These are phyloP conservation scores for Didymella exigua DNA, from an alignment of 2,329 filamentous ascomycete species.

Conservation along the genomic window DNA sequence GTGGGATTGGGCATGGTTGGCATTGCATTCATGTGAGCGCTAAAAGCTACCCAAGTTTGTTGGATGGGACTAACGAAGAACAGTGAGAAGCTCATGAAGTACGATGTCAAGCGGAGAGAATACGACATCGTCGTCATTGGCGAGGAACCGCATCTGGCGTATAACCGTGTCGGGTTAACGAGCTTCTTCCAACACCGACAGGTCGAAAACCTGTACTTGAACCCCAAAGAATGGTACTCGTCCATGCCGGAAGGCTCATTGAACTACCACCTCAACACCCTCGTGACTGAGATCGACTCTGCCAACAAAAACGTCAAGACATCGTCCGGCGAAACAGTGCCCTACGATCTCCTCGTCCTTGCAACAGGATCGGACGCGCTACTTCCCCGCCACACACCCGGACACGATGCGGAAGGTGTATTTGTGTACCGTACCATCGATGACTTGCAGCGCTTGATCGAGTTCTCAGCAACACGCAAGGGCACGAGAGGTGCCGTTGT, in stretches of 20 bases:
- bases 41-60: neutral
- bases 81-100: slow-evolving; percentile 87
- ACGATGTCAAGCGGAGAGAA: slow-evolving; percentile 74
- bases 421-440: slow-evolving; percentile 90
- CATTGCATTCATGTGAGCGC: slow-evolving; percentile 82
- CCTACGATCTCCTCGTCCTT: slow-evolving; percentile 81
- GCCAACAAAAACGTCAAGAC: slow-evolving; percentile 70
- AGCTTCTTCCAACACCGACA: slow-evolving; percentile 86
- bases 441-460: slow-evolving; percentile 77
- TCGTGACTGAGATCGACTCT: slow-evolving; percentile 70
- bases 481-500: slow-evolving; percentile 77
- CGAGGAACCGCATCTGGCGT: slow-evolving; percentile 85
- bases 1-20: slow-evolving; percentile 93
- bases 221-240: slow-evolving; percentile 81
- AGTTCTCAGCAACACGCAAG: slow-evolving; percentile 69
- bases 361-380: slow-evolving; percentile 87
- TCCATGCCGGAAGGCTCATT: slow-evolving; percentile 70
- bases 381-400: slow-evolving; percentile 73
- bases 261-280: slow-evolving; percentile 76
- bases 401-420: slow-evolving; percentile 78
- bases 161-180: slow-evolving; percentile 88
- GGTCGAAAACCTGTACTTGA: slow-evolving; percentile 87
- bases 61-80: neutral
- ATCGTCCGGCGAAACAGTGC: slow-evolving; percentile 69
- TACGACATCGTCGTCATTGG: slow-evolving; percentile 86